phyloP scores from a whole-genome alignment of 2,329 filamentous ascomycete species.

The Dactylellina sp. region DNA sequence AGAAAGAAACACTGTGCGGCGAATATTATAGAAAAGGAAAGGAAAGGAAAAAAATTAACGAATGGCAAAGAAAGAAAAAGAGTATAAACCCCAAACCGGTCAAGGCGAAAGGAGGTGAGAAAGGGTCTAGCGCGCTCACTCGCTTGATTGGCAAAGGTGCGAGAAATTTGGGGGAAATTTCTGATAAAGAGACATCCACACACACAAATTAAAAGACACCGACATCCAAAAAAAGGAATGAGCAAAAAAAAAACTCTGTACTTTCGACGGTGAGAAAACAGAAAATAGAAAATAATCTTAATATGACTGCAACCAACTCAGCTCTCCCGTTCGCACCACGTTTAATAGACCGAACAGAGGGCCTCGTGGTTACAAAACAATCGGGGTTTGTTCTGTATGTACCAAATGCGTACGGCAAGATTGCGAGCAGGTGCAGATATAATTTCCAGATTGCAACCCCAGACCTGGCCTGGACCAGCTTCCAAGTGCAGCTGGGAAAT shows the following conservation, averaged over 20 bases:
- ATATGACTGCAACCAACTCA: constrained; percentile 37
- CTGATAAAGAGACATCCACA: constrained; percentile 54
- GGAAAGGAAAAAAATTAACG: constrained; percentile 41
- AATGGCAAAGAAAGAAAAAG: constrained; percentile 34
- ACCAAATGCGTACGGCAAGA: constrained; percentile 46
- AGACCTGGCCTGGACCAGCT: constrained; percentile 51
- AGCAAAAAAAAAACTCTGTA: constrained; percentile 42
- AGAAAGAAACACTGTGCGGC: constrained; percentile 32
- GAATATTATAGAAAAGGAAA: constrained; percentile 35
- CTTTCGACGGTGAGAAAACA: background rate
- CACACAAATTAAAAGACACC: constrained; percentile 51
- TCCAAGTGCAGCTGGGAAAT: constrained; percentile 55
- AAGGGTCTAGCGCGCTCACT: constrained; percentile 42
- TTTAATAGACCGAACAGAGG: constrained; percentile 17
- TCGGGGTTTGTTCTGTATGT: constrained; percentile 3
- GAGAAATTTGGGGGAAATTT: constrained; percentile 33
- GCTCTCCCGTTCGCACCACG: constrained; percentile 1
- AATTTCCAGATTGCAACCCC: constrained; percentile 55
- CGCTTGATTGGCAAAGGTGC: no score
- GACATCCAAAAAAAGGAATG: constrained; percentile 45
- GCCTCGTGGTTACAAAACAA: constrained; percentile 20
- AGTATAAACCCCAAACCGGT: constrained; percentile 42
- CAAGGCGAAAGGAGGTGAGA: constrained; percentile 54
- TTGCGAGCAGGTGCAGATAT: constrained; percentile 55
- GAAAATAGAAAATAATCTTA: constrained; percentile 31